A percentile compares a stretch with the other conserved stretches of the same genome.
phyloP scores from a whole-genome alignment of 2,329 filamentous ascomycete species.

The Verticillium tricorpus region DNA sequence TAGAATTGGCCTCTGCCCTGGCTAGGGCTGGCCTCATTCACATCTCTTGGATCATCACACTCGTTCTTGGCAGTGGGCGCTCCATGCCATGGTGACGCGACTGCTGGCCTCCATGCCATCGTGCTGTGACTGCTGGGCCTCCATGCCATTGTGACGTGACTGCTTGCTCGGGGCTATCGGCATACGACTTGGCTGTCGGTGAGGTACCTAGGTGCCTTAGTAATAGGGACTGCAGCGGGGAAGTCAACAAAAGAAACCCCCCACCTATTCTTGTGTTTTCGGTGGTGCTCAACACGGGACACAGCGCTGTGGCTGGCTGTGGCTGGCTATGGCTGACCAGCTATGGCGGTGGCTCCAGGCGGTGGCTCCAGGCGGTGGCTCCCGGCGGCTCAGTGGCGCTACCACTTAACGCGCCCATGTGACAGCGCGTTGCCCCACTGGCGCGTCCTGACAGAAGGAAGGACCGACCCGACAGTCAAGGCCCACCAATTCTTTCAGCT shows the following conservation, averaged over 20 bases:
- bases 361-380: not conserved
- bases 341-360: no score
- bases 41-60: no score
- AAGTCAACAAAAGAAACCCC: no score
- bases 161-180: not conserved
- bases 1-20: no score
- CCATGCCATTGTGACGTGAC: no score
- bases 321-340: not conserved
- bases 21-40: no score
- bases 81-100: no score
- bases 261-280: no score
- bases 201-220: no score
- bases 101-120: not conserved
- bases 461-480: not conserved
- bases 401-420: not conserved
- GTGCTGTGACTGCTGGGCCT: no score
- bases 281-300: not conserved
- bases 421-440: constrained; percentile 3
- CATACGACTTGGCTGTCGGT: not conserved
- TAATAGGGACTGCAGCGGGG: no score
- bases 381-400: not conserved
- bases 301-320: not conserved
- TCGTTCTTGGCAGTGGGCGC: no score
- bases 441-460: not conserved
- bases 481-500: not conserved